phyloP scores from a whole-genome alignment of 2,329 filamentous ascomycete genomes.

The Aspergillus latus region DNA sequence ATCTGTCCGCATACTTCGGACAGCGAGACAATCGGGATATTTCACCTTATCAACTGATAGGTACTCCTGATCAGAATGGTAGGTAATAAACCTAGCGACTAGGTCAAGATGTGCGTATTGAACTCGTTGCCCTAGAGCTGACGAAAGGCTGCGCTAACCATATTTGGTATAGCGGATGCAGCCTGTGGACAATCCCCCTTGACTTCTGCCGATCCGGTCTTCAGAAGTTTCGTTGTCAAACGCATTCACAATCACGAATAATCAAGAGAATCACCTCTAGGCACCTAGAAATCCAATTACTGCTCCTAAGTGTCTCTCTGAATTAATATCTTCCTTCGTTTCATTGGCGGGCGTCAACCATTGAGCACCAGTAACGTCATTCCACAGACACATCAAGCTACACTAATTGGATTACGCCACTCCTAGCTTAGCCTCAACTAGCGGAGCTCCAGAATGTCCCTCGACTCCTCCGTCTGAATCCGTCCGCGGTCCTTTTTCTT shows the following conservation, averaged over 20 bases:
- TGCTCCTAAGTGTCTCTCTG: background rate
- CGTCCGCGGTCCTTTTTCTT: background rate
- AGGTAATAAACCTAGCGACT: no score
- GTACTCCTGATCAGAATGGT: no score
- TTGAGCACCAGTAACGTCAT: background rate
- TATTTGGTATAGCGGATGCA: no score
- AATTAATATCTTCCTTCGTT: background rate
- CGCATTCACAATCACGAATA: background rate
- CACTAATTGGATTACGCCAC: constrained; percentile 5
- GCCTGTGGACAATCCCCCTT: no score
- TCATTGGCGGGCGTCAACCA: background rate
- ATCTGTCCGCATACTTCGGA: no score
- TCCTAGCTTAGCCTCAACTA: constrained; percentile 6
- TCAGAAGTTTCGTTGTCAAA: background rate
- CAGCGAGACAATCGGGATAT: no score
- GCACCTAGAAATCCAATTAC: background rate
- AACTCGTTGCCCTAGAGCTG: no score
- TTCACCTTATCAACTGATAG: no score
- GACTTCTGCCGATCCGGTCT: background rate
- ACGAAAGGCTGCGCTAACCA: no score
- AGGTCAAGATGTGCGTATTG: no score
- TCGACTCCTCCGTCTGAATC: constrained; percentile 9
- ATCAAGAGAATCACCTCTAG: background rate
- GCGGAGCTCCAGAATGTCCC: constrained; percentile 14
- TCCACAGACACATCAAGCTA: background rate